Percentiles rank a stretch among this genome's conserved stretches.
These are phyloP conservation scores for Nothophoma quercina DNA, from an alignment of 2,329 filamentous ascomycete species.

Conservation along the genomic window DNA sequence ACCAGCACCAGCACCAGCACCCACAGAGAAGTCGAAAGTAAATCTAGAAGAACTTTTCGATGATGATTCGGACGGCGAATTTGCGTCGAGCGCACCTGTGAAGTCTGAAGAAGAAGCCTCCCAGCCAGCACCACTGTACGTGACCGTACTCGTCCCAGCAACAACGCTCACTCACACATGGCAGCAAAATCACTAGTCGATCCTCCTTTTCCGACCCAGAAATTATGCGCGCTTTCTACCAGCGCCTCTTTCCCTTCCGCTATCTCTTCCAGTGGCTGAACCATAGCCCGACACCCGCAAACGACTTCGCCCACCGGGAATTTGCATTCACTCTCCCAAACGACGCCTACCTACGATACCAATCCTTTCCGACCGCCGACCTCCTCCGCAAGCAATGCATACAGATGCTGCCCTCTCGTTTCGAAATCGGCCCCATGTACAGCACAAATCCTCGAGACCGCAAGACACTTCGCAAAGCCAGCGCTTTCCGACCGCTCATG, in stretches of 20 bases:
- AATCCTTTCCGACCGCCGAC: conserved; percentile 75
- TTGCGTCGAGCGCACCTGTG: conserved; percentile 61
- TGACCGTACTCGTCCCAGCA: neutral
- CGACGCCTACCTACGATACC: conserved; percentile 91
- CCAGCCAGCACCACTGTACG: conserved; percentile 51
- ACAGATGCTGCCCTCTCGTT: conserved; percentile 85
- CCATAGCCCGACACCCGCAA: conserved; percentile 83
- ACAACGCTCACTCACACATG: conserved; percentile 23
- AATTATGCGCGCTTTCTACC: conserved; percentile 92
- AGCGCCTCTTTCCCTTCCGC: conserved; percentile 92
- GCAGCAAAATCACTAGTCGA: conserved; percentile 49
- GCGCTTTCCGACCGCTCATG: conserved; percentile 82
- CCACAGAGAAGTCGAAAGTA: conserved; percentile 43
- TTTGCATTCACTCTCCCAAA: conserved; percentile 96
- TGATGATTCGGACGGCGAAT: conserved; percentile 65
- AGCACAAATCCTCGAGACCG: conserved; percentile 91
- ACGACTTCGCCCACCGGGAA: conserved; percentile 91
- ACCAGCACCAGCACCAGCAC: conserved; percentile 29
- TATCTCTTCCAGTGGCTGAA: conserved; percentile 98
- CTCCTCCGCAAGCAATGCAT: conserved; percentile 90
- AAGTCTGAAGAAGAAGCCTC: conserved; percentile 53
- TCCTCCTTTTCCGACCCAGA: conserved; percentile 72
- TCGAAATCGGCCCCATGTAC: conserved; percentile 99
- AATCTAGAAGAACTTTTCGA: conserved; percentile 67
- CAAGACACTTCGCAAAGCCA: conserved; percentile 81